These are phyloP conservation scores for Xylariaceae sp. DNA, from an alignment of 2,329 filamentous ascomycete genomes.

Conservation along the genomic window DNA sequence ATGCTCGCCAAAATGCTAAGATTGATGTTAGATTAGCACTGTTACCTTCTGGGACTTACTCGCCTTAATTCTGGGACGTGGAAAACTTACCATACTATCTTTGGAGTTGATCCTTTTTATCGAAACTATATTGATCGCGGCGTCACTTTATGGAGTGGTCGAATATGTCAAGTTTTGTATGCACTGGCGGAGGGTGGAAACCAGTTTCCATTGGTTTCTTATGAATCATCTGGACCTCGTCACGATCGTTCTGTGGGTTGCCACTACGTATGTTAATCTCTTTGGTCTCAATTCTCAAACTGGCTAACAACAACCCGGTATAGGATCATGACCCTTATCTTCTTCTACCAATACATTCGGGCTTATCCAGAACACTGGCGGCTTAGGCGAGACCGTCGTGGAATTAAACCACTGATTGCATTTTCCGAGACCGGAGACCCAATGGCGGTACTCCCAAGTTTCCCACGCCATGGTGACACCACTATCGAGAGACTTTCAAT, in stretches of 20 bases:
- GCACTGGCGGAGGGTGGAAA: too few species aligned
- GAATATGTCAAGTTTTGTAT: too few species aligned
- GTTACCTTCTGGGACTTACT: conserved; percentile 4
- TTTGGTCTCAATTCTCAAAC: neutral
- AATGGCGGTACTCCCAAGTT: conserved; percentile 1
- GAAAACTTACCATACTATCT: neutral
- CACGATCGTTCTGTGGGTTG: too few species aligned
- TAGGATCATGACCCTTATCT: neutral
- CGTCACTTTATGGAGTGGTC: neutral
- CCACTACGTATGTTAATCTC: too few species aligned
- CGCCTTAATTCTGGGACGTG: neutral
- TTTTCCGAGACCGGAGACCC: conserved; percentile 4
- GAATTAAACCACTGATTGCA: neutral
- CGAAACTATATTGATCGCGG: neutral
- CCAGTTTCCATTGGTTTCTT: too few species aligned
- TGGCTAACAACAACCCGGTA: neutral
- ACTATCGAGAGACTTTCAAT: neutral
- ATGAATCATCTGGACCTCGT: too few species aligned
- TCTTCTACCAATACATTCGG: neutral
- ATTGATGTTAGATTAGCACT: neutral
- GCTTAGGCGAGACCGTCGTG: conserved; percentile 3
- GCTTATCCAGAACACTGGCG: neutral
- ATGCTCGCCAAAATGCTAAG: too few species aligned
- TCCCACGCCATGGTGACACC: neutral
- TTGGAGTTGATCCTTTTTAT: neutral